Conservation (phyloP, 495 filamentous ascomycete genomes). For the Podospora pseudoanserina region DNA sequence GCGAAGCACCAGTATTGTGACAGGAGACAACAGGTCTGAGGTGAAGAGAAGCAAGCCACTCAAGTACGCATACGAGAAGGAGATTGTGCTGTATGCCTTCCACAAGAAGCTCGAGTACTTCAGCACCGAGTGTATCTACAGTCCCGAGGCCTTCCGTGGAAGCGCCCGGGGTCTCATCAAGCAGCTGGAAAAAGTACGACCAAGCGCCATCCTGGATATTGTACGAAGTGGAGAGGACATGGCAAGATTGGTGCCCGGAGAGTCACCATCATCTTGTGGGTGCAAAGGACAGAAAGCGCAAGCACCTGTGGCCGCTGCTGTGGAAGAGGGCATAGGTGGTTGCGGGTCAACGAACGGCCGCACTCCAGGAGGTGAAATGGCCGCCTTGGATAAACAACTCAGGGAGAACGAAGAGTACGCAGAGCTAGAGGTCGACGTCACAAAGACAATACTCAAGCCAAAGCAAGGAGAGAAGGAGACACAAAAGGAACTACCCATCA, state of each 20-base stretch:
- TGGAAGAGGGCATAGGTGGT: conserved; percentile 63
- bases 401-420: conserved; percentile 62
- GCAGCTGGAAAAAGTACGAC: conserved; percentile 85
- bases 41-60: conserved; percentile 92
- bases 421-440: conserved; percentile 69
- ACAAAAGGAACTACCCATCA: conserved; percentile 21
- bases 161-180: conserved; percentile 91
- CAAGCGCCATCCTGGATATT: conserved; percentile 91
- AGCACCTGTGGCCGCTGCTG: conserved; percentile 38
- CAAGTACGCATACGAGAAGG: conserved; percentile 98
- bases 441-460: conserved; percentile 32
- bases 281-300: conserved; percentile 38
- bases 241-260: conserved; percentile 75
- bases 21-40: conserved; percentile 65
- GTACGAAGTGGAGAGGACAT: conserved; percentile 95
- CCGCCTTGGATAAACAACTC: conserved; percentile 80
- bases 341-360: conserved; percentile 74
- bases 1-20: conserved; percentile 89
- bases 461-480: conserved; percentile 18
- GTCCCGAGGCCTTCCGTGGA: conserved; percentile 94
- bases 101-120: conserved; percentile 97
- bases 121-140: conserved; percentile 97
- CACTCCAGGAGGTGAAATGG: conserved; percentile 78
- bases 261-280: conserved; percentile 34
- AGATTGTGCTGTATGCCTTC: conserved; percentile 95